Evolutionary conservation across 441 rosid species (phyloP).

Genomic region (Arabidopsis lyrata): DNA sequence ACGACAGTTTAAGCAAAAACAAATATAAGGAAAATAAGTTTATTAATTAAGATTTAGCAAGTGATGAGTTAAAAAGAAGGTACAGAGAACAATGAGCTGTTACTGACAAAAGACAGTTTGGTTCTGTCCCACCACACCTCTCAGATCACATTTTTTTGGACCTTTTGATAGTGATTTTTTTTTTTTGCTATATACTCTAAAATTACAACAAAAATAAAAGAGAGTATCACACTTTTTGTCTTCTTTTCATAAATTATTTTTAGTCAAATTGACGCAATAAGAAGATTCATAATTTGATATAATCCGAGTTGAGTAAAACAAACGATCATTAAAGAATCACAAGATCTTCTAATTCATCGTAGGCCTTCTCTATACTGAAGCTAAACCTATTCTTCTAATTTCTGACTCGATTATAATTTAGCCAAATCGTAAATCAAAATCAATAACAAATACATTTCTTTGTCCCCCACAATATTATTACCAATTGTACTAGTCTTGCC

Average conservation of each 20-base stretch:
- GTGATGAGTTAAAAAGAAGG: slow-evolving; percentile 22
- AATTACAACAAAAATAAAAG: neutral
- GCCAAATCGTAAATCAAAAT: neutral
- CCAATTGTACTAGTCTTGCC: slow-evolving; percentile 22
- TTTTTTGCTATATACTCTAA: neutral
- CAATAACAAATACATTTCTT: neutral
- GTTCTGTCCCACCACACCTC: slow-evolving; percentile 41
- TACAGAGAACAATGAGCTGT: slow-evolving; percentile 52
- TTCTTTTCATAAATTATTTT: neutral
- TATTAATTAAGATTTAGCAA: neutral
- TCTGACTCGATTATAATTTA: neutral
- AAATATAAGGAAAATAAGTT: slow-evolving; percentile 1
- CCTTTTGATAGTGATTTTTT: slow-evolving; percentile 9
- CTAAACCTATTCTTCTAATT: neutral
- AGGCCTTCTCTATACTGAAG: neutral
- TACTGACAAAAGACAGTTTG: slow-evolving; percentile 45
- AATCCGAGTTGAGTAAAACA: neutral
- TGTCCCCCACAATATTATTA: slow-evolving; percentile 2
- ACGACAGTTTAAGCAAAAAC: slow-evolving; percentile 33
- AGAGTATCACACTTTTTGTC: neutral
- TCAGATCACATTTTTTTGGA: slow-evolving; percentile 39
- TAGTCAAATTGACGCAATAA: neutral
- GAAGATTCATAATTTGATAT: neutral
- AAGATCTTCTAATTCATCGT: neutral
- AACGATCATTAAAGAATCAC: neutral